A percentile compares a stretch with the other conserved stretches of the same genome.
These are phyloP conservation scores for Fomitopsis serialis DNA, from an alignment of 768 basidiomycete genomes.

Conservation along the genomic window DNA sequence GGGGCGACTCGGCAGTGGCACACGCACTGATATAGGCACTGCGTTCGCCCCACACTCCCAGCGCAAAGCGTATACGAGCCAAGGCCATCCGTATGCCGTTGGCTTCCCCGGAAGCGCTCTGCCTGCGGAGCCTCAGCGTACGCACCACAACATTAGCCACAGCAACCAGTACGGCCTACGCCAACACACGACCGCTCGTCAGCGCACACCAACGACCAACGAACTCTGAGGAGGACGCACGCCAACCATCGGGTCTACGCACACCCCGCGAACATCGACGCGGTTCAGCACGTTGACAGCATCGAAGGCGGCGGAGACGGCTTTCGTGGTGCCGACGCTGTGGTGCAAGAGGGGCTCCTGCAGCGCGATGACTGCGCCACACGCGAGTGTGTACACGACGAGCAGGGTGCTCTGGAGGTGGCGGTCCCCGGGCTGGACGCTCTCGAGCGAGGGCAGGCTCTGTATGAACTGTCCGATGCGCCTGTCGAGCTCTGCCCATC, in stretches of 20 bases:
- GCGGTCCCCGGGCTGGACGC: slow-evolving; percentile 5
- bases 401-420: slow-evolving; percentile 18
- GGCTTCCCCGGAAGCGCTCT: too few species aligned
- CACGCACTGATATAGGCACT: too few species aligned
- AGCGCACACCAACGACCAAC: too few species aligned
- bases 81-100: too few species aligned
- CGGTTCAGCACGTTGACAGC: slow-evolving; percentile 11
- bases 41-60: too few species aligned
- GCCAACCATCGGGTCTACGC: slow-evolving; percentile 19
- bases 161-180: too few species aligned
- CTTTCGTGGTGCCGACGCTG: neutral
- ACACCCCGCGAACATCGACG: slow-evolving; percentile 7
- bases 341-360: slow-evolving; percentile 13
- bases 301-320: slow-evolving; percentile 15
- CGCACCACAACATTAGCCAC: too few species aligned
- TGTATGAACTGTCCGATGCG: slow-evolving; percentile 24
- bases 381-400: slow-evolving; percentile 19
- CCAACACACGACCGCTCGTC: too few species aligned
- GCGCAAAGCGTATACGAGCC: too few species aligned
- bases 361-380: slow-evolving; percentile 25
- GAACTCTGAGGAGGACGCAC: slow-evolving; percentile 12
- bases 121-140: too few species aligned
- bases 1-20: too few species aligned
- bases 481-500: slow-evolving; percentile 13
- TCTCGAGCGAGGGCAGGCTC: slow-evolving; percentile 15